phyloP scores from a whole-genome alignment of 2,329 filamentous ascomycete genomes.

The Fusarium buxicola region DNA sequence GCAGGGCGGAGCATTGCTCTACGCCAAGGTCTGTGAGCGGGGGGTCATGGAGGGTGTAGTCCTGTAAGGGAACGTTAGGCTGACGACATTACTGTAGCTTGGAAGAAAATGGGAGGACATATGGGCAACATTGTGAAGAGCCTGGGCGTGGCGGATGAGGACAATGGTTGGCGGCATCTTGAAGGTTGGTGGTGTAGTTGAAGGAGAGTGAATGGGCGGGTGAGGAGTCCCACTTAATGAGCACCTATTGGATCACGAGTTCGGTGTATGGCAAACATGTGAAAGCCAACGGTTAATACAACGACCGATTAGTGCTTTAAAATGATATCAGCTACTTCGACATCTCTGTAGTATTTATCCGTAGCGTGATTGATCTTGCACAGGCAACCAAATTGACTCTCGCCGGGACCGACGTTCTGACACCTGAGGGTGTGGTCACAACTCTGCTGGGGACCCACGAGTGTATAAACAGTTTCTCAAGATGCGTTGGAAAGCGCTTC shows the following conservation, averaged over 20 bases:
- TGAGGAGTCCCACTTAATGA: constrained; percentile 16
- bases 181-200: constrained; percentile 10
- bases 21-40: constrained; percentile 61
- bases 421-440: no score
- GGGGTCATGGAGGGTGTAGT: constrained; percentile 63
- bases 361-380: no score
- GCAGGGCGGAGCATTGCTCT: constrained; percentile 60
- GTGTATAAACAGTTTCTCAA: no score
- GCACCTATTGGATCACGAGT: constrained; percentile 6
- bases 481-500: no score
- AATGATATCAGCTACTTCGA: no score
- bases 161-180: constrained; percentile 72
- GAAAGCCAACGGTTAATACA: no score
- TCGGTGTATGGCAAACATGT: neutral
- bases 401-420: no score
- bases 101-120: constrained; percentile 49
- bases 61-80: constrained; percentile 50
- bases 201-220: neutral
- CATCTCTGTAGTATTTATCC: no score
- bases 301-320: no score
- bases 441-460: no score
- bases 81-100: neutral
- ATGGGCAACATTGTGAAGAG: constrained; percentile 65
- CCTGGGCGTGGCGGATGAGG: constrained; percentile 89
- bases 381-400: no score